phyloP scores from a whole-genome alignment of 768 basidiomycete species.

The Pulveroboletus sp. region DNA sequence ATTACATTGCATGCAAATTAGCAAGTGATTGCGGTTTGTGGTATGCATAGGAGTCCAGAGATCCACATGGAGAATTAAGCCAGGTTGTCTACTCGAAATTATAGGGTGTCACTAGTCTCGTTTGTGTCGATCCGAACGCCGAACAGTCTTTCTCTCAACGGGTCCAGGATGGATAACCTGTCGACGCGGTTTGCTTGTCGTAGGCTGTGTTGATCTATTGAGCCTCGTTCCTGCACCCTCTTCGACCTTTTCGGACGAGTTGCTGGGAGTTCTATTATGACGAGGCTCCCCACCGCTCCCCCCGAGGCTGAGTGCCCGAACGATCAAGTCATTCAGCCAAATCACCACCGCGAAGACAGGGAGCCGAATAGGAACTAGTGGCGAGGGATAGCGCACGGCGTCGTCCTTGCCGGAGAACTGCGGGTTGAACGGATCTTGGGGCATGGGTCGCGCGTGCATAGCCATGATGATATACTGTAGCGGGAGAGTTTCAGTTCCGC shows the following conservation, averaged over 20 bases:
- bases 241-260: conserved; percentile 57
- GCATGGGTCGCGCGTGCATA: conserved; percentile 70
- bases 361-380: conserved; percentile 74
- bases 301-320: conserved; percentile 57
- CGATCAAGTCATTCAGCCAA: conserved; percentile 68
- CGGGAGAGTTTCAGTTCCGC: conserved; percentile 3
- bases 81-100: conserved; percentile 7
- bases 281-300: conserved; percentile 26
- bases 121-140: conserved; percentile 43
- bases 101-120: conserved; percentile 35
- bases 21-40: conserved; percentile 3
- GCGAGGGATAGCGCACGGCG: conserved; percentile 60
- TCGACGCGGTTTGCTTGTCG: conserved; percentile 10
- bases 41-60: conserved; percentile 14
- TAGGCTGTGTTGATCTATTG: conserved; percentile 12
- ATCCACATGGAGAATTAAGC: conserved; percentile 16
- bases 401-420: conserved; percentile 35
- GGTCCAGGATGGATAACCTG: conserved; percentile 5
- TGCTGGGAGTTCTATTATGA: conserved; percentile 37
- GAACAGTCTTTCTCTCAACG: conserved; percentile 11
- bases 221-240: conserved; percentile 46
- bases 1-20: conserved; percentile 10
- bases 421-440: conserved; percentile 72
- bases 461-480: conserved; percentile 80
- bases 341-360: conserved; percentile 74